Evolutionary conservation across 2,329 filamentous ascomycete genomes (phyloP), one percentile per base, ranked within the genome.

Genomic region (Daldinia sp.): DNA sequence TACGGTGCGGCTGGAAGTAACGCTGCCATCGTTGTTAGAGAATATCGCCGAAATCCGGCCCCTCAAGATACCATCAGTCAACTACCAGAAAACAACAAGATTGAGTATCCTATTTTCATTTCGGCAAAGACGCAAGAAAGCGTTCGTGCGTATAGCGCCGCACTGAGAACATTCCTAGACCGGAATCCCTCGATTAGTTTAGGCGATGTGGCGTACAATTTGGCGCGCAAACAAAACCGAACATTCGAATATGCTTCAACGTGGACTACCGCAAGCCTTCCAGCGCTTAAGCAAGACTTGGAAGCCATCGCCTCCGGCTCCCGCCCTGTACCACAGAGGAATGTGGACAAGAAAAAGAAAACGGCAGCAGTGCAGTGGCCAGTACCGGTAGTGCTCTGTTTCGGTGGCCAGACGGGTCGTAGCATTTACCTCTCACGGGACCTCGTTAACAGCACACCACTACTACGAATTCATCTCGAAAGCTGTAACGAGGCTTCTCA

Each of bases 1-100:
- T 78, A 77, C 34, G 77, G 77, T 6, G 77, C 77, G 1, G 69
- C 75, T 4, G 77, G 77, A 0, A 73, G 70, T 32, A 79, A 79
- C 41, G 70, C 73, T 3, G 70, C 75, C 13, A 19, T 76, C 9
- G 29, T 74, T 6, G 62, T 69, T 53, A 63, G 67, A 13, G 66
- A 70, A 43, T 51, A 61, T n/a, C 45, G 51, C 23, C 35, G 29
- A 7, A 17, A 2, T 8, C 25, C 32, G 29, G 35, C 34, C 1
- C 59, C 55, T 10, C 37, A 27, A 19, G 57, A 56, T 11, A 34
- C 13, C 7, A 43, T 15, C 8, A 43, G 17, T 15, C 17, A 34
- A 9, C 17, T 48, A 13, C 35, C 35, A 13, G 51, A 55, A 23
- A 34, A 43, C 11, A 32, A 13, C 25, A 47, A 35, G 9, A 19